Evolutionary conservation across 805 yeast species (phyloP), one percentile per base, ranked within the genome.

Genomic region (Candida anglica): DNA sequence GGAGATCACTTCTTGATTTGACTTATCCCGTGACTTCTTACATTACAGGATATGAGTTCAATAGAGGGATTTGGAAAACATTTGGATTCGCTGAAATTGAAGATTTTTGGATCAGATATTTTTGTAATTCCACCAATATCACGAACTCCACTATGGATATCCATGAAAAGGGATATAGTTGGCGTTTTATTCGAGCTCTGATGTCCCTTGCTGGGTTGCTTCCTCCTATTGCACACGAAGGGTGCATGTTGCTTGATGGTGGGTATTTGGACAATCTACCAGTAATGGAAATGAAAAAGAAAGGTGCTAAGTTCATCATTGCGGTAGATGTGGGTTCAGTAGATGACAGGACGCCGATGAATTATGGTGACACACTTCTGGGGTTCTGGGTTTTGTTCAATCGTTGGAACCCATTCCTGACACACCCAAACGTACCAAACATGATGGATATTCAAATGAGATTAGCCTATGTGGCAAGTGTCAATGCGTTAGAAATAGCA

Each of bases 291-390:
- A 93, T 91, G 98, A 81, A 83, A 54, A 73, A 79, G 26, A 71
- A 85, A 39, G 98, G 98, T 2, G 96, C 96, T 2, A 79, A 79
- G 37, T 73, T 81, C 25, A 79, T 91, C 13, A 77, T 93, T 52
- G 98, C 98, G 0, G 89, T 88, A 11, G 98, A 91, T 58, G 98
- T 91, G 24, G 98, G 98, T 0, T 84, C 96, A 1, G 84, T 81
- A 3, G 98, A 93, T 53, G 98, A 89, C 48, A 71, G 91, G 32
- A 80, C 95, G 0, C 91, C 93, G 4, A 78, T 86, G 89, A 68
- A 71, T 27, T 93, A 87, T 56, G 98, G 98, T 2, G 98, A 91
- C 52, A 81, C 97, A 0, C 64, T 93, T 32, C 84, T 93, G 38
- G 98, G 98, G 1, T 66, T 81, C 24, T 89, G 98, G 96, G 96